Evolutionary conservation across 2,329 filamentous ascomycete genomes (phyloP), one percentile per base, ranked within the genome.

Genomic region (Monosporascus sp.): DNA sequence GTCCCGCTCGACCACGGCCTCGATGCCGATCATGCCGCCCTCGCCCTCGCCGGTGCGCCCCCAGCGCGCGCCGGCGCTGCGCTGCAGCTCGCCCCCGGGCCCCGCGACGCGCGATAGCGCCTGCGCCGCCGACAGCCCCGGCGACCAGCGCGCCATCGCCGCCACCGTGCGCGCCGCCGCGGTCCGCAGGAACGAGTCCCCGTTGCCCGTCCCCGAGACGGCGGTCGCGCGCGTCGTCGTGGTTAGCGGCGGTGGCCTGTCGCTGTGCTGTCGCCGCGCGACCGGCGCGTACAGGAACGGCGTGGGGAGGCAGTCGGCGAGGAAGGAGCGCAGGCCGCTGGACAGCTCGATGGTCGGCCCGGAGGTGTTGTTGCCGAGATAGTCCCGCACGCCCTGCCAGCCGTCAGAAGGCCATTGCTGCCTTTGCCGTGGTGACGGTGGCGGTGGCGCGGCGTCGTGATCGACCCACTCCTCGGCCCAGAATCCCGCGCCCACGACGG

Each of bases 381-480:
- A 54, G n/a, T 51, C 42, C 7, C 22, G 54, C 48, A 58, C 37
- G 3, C 44, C 51, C 27, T n/a, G 63, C 59, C 52, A 71, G 31
- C 49, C 27, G 17, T 52, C 51, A 17, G 5, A 31, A 31, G 27
- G 27, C 9, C 27, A 31, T 11, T 31, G 27, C 27, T 31, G 27
- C 27, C 27, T 9, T 9, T 27, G 27, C 9, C 9, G 27, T 5
- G 27, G 27, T 5, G 27, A 11, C 9, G 9, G 27, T 31, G 27
- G 8, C 4, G 27, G 27, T 5, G 27, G 27, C 6, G 68, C 62
- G 38, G 72, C 68, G 1, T 68, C 69, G 2, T 74, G 70, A 52
- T 85, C 80, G 7, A 71, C 69, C 90, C 90, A 96, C 60, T 91
- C 82, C 66, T 95, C 91, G 0, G 91, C 90, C 90, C 90, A 96